Evolutionary conservation across 2,329 filamentous ascomycete genomes (phyloP).

Genomic region (Hysterium pulicare): DNA sequence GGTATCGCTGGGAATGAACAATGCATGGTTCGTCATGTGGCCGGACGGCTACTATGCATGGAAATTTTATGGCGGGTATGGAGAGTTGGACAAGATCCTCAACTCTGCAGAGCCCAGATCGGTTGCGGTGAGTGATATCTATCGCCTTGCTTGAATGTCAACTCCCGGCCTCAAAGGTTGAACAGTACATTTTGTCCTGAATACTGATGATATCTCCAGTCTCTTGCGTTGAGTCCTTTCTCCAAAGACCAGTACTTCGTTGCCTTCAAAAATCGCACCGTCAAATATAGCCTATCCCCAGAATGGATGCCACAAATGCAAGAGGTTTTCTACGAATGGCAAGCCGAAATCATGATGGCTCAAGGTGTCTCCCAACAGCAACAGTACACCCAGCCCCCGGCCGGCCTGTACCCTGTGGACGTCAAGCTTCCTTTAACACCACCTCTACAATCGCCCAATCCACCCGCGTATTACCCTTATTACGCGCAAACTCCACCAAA

Average conservation of each 20-base stretch:
- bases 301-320: constrained; percentile 35
- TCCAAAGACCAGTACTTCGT: constrained; percentile 32
- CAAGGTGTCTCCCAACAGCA: constrained; percentile 5
- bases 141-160: no score
- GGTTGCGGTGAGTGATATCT: constrained; percentile 23
- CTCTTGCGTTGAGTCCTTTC: constrained; percentile 33
- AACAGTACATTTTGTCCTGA: neutral
- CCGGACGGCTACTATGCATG: constrained; percentile 27
- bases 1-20: constrained; percentile 26
- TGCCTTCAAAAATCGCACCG: constrained; percentile 27
- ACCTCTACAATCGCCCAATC: neutral
- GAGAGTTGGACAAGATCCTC: constrained; percentile 25
- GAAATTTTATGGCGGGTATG: constrained; percentile 33
- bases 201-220: constrained; percentile 14
- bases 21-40: constrained; percentile 34
- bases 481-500: neutral
- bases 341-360: constrained; percentile 19
- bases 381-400: neutral
- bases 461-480: neutral
- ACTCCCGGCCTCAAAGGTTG: neutral
- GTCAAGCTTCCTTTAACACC: neutral
- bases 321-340: constrained; percentile 29
- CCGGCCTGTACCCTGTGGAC: no score
- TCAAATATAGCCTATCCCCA: constrained; percentile 32
- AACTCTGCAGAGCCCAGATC: constrained; percentile 21